Percentiles rank a stretch among this genome's conserved stretches.
Evolutionary conservation across 768 basidiomycete genomes (phyloP).

Genomic region (Glaciozyma martinii): DNA sequence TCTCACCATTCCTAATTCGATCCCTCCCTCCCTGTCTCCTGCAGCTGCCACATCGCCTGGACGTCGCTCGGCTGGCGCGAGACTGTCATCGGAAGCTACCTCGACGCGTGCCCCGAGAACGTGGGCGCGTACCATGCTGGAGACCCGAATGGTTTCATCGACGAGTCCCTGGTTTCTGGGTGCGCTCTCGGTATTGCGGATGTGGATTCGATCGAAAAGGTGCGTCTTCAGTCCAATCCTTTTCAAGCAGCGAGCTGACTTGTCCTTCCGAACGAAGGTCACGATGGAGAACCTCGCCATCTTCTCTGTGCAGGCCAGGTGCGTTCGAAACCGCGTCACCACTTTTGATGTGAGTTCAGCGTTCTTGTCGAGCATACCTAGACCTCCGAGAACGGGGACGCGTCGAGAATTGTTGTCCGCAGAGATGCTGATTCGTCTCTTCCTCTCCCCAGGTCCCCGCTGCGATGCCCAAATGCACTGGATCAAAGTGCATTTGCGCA

Average conservation of each 20-base stretch:
- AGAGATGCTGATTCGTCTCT: not conserved
- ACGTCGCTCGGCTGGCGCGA: slow-evolving; percentile 15
- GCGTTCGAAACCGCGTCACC: slow-evolving; percentile 31
- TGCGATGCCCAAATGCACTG: slow-evolving; percentile 36
- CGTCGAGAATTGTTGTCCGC: not conserved
- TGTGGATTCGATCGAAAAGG: slow-evolving; percentile 1
- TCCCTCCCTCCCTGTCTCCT: too few relatives aligned
- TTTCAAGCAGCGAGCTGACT: too few relatives aligned
- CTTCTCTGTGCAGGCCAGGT: slow-evolving; percentile 35
- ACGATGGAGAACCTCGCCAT: slow-evolving; percentile 36
- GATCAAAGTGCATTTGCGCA: slow-evolving; percentile 31
- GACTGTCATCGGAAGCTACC: not conserved
- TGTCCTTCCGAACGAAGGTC: too few relatives aligned
- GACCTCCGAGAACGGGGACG: too few relatives aligned
- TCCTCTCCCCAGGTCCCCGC: slow-evolving; percentile 24
- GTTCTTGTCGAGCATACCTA: not conserved
- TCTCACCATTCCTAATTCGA: too few relatives aligned
- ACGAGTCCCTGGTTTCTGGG: slow-evolving; percentile 17
- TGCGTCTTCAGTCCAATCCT: too few relatives aligned
- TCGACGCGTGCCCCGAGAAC: not conserved
- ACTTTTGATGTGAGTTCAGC: slow-evolving; percentile 17
- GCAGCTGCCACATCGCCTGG: slow-evolving; percentile 5
- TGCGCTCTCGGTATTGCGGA: slow-evolving; percentile 21
- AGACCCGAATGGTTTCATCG: slow-evolving; percentile 11
- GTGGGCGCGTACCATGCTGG: slow-evolving; percentile 15